phyloP scores from a whole-genome alignment of 495 filamentous ascomycete species.

The Aspergillus hancockii region DNA sequence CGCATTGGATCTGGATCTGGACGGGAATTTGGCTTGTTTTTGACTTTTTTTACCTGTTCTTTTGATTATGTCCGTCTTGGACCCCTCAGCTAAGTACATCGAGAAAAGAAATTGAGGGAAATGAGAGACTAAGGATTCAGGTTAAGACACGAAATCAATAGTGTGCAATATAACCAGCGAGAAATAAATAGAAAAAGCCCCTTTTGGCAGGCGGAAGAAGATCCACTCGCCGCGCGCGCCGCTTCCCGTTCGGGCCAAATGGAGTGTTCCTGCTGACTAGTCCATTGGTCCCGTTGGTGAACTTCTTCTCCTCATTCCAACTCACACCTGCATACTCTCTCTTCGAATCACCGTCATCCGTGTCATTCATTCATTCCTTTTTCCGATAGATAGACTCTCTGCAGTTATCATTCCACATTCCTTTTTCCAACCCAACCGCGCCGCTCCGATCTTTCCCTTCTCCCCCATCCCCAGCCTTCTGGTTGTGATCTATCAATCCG shows the following conservation, averaged over 20 bases:
- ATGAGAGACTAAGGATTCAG: slow-evolving; percentile 4
- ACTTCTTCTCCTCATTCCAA: slow-evolving; percentile 11
- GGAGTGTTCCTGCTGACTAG: too few species aligned
- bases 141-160: slow-evolving; percentile 3
- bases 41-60: not conserved
- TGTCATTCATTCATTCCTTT: slow-evolving; percentile 7
- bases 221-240: not conserved
- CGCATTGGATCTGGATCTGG: not conserved
- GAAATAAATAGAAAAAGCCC: not conserved
- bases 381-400: not conserved
- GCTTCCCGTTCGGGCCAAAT: not conserved
- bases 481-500: slow-evolving; percentile 9
- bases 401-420: slow-evolving; percentile 18
- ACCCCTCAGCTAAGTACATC: not conserved
- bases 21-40: not conserved
- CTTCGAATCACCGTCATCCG: slow-evolving; percentile 15
- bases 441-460: not conserved
- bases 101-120: not conserved
- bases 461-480: not conserved
- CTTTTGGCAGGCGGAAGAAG: not conserved
- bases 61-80: not conserved
- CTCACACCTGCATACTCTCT: slow-evolving; percentile 10
- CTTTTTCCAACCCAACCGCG: not conserved
- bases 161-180: not conserved
- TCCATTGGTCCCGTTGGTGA: not conserved